Evolutionary conservation across 495 filamentous ascomycete genomes (phyloP), one percentile per base, ranked within the genome.

Genomic region (Aspergillus hancockii): DNA sequence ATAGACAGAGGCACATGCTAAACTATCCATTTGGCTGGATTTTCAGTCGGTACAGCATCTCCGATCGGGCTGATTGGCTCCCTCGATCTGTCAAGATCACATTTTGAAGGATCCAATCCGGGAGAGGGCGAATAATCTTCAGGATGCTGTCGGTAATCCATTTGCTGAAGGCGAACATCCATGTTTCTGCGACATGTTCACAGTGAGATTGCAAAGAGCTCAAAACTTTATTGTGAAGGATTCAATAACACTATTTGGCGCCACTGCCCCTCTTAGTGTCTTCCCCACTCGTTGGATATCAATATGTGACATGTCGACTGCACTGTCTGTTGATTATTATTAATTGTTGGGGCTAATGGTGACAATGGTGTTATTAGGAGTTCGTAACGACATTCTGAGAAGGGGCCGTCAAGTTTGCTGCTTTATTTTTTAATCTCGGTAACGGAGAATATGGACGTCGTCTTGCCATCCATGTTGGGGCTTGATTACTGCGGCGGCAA

Each of bases 401-500:
- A 21, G n/a, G n/a, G 18, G 9, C 5, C 2, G 18, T 9, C 40
- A 47, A 23, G 43, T 23, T 41, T 40, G 49, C n/a, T 34, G 40
- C 40, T 22, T 50, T n/a, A n/a, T n/a, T n/a, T n/a, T n/a, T n/a
- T n/a, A n/a, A 25, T 57, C n/a, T 18, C 7, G 3, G 25, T 7
- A 28, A 28, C n/a, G 47, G 8, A 30, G 18, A 49, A 45, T n/a
- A 47, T 34, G 54, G 46, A 6, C 13, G 38, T 41, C 16, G 14
- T n/a, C 14, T 14, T 16, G 38, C 0, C 13, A 38, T 38, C 38
- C 12, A 14, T n/a, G 13, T 18, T 41, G 12, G 38, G 54, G 54
- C 54, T 56, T 56, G 41, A 30, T 41, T 56, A 41, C 54, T 56
- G 47, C 47, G 41, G 54, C 30, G 38, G 40, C 54, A 49, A n/a